phyloP scores from a whole-genome alignment of 176 grass and related monocot genomes.

The Eleusine indica region DNA sequence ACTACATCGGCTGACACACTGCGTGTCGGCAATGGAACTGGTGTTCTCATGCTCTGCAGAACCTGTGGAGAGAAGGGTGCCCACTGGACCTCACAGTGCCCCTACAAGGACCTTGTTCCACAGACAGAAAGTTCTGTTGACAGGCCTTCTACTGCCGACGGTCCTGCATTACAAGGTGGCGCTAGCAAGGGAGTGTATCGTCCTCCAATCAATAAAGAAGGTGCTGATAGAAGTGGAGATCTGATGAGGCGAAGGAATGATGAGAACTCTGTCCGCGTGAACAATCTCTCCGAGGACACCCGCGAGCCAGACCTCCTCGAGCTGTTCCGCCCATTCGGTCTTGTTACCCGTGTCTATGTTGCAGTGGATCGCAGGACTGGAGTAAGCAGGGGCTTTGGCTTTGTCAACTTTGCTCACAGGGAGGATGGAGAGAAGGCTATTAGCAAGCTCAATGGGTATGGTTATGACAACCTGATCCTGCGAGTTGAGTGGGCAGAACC shows the following conservation, averaged over 20 bases:
- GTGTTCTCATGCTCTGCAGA: conserved; percentile 94
- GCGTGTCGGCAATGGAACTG: conserved; percentile 59
- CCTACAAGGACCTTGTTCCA: conserved; percentile 88
- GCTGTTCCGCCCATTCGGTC: conserved; percentile 70
- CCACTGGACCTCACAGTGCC: conserved; percentile 95
- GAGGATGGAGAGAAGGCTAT: conserved; percentile 83
- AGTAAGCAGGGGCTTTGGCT: conserved; percentile 67
- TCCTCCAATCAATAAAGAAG: conserved; percentile 71
- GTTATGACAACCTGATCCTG: conserved; percentile 87
- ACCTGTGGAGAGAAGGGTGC: conserved; percentile 94
- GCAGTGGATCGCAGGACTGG: conserved; percentile 79
- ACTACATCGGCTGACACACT: conserved; percentile 54
- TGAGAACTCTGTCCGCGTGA: conserved; percentile 75
- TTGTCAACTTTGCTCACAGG: conserved; percentile 73
- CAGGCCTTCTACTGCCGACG: conserved; percentile 57
- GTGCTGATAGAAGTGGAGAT: conserved; percentile 51
- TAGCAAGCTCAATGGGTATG: conserved; percentile 89
- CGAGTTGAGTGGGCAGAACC: conserved; percentile 79
- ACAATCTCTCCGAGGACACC: conserved; percentile 84
- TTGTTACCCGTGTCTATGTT: conserved; percentile 79
- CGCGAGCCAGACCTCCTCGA: conserved; percentile 68
- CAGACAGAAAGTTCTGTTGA: conserved; percentile 58
- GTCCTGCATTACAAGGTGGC: conserved; percentile 34
- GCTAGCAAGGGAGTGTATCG: conserved; percentile 63
- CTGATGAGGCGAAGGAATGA: conserved; percentile 76